phyloP scores from a whole-genome alignment of 495 filamentous ascomycete genomes.

The Xylaria palmicola region DNA sequence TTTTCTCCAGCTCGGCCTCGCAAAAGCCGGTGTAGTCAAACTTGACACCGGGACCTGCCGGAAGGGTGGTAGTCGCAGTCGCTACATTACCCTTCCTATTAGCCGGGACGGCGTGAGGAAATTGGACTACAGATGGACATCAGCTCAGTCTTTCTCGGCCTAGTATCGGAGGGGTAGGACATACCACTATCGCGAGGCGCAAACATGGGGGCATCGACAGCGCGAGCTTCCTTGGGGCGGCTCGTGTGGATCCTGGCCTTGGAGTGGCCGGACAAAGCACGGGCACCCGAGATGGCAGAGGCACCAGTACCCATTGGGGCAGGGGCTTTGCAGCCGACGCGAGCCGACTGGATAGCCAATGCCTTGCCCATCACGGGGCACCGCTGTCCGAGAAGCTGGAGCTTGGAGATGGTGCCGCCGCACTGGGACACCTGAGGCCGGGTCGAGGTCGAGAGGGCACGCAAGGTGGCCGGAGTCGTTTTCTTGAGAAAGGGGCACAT shows the following conservation, averaged over 20 bases:
- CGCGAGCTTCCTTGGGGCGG: slow-evolving; percentile 65
- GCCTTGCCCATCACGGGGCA: slow-evolving; percentile 99
- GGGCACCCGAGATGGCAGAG: slow-evolving; percentile 44
- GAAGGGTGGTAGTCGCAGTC: slow-evolving; percentile 17
- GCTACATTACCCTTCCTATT: slow-evolving; percentile 35
- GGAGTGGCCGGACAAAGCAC: slow-evolving; percentile 44
- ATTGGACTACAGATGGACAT: slow-evolving; percentile 33
- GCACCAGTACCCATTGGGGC: slow-evolving; percentile 23
- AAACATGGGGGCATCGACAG: slow-evolving; percentile 63
- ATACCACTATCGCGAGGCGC: slow-evolving; percentile 58
- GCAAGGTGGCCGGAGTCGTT: slow-evolving; percentile 83
- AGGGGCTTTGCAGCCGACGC: slow-evolving; percentile 34
- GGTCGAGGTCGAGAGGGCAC: slow-evolving; percentile 81
- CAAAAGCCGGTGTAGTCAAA: slow-evolving; percentile 96
- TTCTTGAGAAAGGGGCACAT: slow-evolving; percentile 98
- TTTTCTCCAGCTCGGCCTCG: slow-evolving; percentile 85
- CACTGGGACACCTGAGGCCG: slow-evolving; percentile 67
- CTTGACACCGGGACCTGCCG: slow-evolving; percentile 40
- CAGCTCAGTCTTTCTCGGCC: slow-evolving; percentile 14
- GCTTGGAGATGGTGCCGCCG: slow-evolving; percentile 93
- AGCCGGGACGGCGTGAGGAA: slow-evolving; percentile 37
- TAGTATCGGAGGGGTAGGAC: slow-evolving; percentile 4
- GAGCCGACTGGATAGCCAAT: slow-evolving; percentile 77
- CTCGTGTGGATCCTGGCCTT: slow-evolving; percentile 81
- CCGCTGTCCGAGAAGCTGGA: slow-evolving; percentile 89